These are phyloP conservation scores for Pugionium cornutum DNA, from an alignment of 345 rosid species.

Conservation along the genomic window DNA sequence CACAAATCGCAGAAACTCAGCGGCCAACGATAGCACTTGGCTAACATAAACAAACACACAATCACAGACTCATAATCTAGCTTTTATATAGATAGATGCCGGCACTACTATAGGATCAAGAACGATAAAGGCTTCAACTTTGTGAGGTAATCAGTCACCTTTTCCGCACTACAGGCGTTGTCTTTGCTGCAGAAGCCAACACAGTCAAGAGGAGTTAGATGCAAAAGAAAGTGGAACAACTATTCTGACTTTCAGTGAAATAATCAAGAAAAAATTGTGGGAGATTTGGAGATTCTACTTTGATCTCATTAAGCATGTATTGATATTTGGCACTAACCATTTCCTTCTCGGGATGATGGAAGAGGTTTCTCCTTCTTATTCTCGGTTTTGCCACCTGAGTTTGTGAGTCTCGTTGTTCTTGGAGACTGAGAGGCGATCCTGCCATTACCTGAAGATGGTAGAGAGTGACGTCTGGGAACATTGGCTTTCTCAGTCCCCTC, in stretches of 20 bases:
- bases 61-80: constrained; percentile 30
- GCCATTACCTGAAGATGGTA: constrained; percentile 64
- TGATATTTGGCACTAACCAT: constrained; percentile 47
- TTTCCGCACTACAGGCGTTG: constrained; percentile 56
- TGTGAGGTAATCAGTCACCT: constrained; percentile 44
- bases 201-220: not conserved
- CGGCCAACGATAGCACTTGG: constrained; percentile 30
- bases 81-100: constrained; percentile 37
- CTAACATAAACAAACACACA: constrained; percentile 36
- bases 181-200: constrained; percentile 53
- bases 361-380: constrained; percentile 61
- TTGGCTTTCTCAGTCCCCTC: constrained; percentile 61
- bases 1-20: constrained; percentile 34
- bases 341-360: constrained; percentile 57
- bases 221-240: not conserved
- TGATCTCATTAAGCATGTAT: not conserved
- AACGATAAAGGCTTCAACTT: constrained; percentile 26
- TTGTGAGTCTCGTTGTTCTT: constrained; percentile 61
- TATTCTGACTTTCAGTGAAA: too few relatives aligned
- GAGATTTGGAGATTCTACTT: too few relatives aligned
- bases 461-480: constrained; percentile 66
- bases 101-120: constrained; percentile 21
- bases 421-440: constrained; percentile 77
- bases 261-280: too few relatives aligned
- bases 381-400: constrained; percentile 56